Evolutionary conservation across 2,329 filamentous ascomycete species (phyloP).

Genomic region (Aureobasidium sp.): DNA sequence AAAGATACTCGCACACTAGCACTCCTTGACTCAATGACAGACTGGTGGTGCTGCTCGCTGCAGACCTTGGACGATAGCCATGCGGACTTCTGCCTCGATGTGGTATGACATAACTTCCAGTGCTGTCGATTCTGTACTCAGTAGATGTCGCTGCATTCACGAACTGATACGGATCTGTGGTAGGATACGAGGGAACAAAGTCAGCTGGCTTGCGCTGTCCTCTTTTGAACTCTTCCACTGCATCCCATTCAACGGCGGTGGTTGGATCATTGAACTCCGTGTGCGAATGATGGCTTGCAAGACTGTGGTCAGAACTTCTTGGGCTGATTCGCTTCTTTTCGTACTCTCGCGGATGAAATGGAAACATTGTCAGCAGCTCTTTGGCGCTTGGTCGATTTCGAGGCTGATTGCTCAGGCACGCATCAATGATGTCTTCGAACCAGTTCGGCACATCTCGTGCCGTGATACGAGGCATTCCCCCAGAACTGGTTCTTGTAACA

Average conservation of each 20-base stretch:
- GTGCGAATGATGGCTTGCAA: slow-evolving; percentile 31
- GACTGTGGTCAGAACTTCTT: slow-evolving; percentile 27
- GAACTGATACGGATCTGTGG: slow-evolving; percentile 25
- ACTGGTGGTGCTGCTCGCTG: slow-evolving; percentile 23
- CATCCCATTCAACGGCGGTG: slow-evolving; percentile 36
- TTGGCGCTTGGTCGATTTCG: slow-evolving; percentile 65
- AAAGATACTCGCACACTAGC: neutral
- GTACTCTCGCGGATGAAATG: slow-evolving; percentile 25
- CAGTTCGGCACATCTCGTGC: slow-evolving; percentile 63
- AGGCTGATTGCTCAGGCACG: slow-evolving; percentile 69
- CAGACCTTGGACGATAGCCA: slow-evolving; percentile 25
- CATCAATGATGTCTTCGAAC: slow-evolving; percentile 66
- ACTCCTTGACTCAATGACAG: slow-evolving; percentile 5
- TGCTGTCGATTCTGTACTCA: slow-evolving; percentile 36
- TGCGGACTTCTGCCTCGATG: slow-evolving; percentile 28
- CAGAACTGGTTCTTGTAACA: slow-evolving; percentile 45
- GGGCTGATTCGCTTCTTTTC: neutral
- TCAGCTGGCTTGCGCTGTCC: slow-evolving; percentile 15
- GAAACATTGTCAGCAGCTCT: slow-evolving; percentile 62
- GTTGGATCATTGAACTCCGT: slow-evolving; percentile 42
- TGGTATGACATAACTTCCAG: slow-evolving; percentile 37
- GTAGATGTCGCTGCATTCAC: slow-evolving; percentile 31
- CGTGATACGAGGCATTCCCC: slow-evolving; percentile 52
- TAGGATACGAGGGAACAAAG: slow-evolving; percentile 14
- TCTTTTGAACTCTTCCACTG: slow-evolving; percentile 30